Evolutionary conservation across 2,329 filamentous ascomycete genomes (phyloP).

Genomic region (Calonectria crousiana): DNA sequence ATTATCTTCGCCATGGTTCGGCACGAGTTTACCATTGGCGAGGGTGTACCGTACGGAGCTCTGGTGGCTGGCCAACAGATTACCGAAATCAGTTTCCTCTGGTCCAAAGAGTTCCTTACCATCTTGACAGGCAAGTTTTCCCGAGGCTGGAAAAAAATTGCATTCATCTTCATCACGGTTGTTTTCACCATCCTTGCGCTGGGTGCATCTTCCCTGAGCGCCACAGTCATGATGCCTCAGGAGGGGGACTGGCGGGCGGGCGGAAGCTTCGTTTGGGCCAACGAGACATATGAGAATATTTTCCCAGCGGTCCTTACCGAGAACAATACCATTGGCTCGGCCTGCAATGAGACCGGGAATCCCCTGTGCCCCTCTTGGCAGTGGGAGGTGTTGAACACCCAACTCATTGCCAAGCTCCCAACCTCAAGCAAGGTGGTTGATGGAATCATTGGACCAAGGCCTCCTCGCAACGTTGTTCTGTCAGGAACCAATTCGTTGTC

Average conservation of each 20-base stretch:
- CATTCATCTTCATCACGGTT: slow-evolving; percentile 27
- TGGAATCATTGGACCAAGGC: slow-evolving; percentile 26
- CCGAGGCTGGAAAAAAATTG: slow-evolving; percentile 32
- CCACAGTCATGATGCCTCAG: slow-evolving; percentile 39
- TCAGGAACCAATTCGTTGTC: slow-evolving; percentile 25
- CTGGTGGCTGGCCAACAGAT: slow-evolving; percentile 37
- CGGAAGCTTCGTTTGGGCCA: slow-evolving; percentile 34
- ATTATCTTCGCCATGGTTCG: slow-evolving; percentile 36
- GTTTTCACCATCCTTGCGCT: slow-evolving; percentile 34
- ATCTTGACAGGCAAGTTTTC: slow-evolving; percentile 35
- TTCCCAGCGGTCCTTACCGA: slow-evolving; percentile 26
- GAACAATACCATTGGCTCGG: slow-evolving; percentile 18
- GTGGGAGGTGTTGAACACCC: slow-evolving; percentile 36
- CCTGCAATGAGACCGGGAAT: slow-evolving; percentile 29
- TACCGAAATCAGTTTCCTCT: slow-evolving; percentile 36
- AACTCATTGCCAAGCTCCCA: slow-evolving; percentile 31
- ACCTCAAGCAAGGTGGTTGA: slow-evolving; percentile 30
- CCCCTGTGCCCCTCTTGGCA: slow-evolving; percentile 36
- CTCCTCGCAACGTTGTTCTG: slow-evolving; percentile 29
- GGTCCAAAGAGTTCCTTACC: slow-evolving; percentile 35
- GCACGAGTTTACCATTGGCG: slow-evolving; percentile 31
- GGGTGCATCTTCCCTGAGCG: slow-evolving; percentile 36
- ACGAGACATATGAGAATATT: slow-evolving; percentile 28
- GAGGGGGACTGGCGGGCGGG: slow-evolving; percentile 36
- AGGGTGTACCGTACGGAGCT: slow-evolving; percentile 36